These are phyloP conservation scores for Abrus pulchellus DNA, from an alignment of 306 rosid species.

Conservation along the genomic window DNA sequence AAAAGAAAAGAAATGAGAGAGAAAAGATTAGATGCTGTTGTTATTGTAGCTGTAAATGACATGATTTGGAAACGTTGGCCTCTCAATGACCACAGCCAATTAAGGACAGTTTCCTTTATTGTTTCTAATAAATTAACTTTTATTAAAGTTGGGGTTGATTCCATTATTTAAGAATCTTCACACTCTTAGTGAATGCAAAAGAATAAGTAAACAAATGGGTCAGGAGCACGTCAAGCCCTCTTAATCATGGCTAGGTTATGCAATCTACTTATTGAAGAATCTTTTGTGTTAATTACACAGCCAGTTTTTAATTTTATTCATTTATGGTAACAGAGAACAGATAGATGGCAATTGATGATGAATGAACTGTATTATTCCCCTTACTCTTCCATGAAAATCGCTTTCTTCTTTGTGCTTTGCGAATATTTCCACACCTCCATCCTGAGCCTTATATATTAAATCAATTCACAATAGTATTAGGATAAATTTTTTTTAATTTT, in stretches of 20 bases:
- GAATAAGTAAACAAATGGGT: slow-evolving; percentile 7
- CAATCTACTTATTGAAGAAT: slow-evolving; percentile 38
- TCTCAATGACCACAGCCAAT: slow-evolving; percentile 36
- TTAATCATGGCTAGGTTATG: slow-evolving; percentile 13
- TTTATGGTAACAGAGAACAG: neutral
- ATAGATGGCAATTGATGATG: neutral
- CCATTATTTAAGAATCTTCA: slow-evolving; percentile 31
- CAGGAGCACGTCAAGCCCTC: slow-evolving; percentile 24
- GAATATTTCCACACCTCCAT: slow-evolving; percentile 28
- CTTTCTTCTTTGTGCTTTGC: slow-evolving; percentile 27
- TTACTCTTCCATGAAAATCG: neutral
- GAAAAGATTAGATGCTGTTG: slow-evolving; percentile 26
- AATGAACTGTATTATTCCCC: slow-evolving; percentile 36
- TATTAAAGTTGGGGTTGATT: slow-evolving; percentile 33
- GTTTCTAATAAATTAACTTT: slow-evolving; percentile 1
- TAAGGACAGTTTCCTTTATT: slow-evolving; percentile 2
- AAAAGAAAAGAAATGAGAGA: slow-evolving; percentile 16
- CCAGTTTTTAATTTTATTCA: slow-evolving; percentile 41
- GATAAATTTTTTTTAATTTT: too few relatives aligned
- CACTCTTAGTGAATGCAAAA: neutral
- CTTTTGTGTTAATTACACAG: slow-evolving; percentile 36
- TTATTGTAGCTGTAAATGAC: slow-evolving; percentile 26
- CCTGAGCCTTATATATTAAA: too few relatives aligned
- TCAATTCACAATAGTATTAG: too few relatives aligned
- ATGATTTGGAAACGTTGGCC: slow-evolving; percentile 41